Conservation (phyloP, 805 yeast species). For the Candida sphagnicola region DNA sequence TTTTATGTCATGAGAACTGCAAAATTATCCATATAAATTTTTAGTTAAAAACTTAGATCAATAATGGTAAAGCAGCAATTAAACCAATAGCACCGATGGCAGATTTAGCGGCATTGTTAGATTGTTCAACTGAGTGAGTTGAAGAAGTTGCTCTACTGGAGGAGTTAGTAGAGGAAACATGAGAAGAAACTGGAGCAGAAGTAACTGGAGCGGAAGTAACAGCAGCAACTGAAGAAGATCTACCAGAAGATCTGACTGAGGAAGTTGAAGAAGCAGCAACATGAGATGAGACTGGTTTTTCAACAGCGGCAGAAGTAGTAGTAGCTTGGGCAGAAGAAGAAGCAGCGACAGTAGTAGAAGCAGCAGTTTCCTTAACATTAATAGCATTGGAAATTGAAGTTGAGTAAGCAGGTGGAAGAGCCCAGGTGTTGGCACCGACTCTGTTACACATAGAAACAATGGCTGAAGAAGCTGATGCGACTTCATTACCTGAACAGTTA, state of each 20-base stretch:
- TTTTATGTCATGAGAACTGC: too few species aligned
- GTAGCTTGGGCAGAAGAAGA: conserved; percentile 2
- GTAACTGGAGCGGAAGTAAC: conserved; percentile 2
- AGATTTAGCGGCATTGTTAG: conserved; percentile 1
- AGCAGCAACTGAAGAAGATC: conserved; percentile 7
- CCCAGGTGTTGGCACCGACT: conserved; percentile 30
- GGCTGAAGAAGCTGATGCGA: conserved; percentile 22
- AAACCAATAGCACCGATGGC: conserved; percentile 4
- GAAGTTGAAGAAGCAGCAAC: conserved; percentile 5
- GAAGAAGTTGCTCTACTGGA: background rate
- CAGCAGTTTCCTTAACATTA: conserved; percentile 21
- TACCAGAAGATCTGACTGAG: background rate
- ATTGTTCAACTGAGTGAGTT: background rate
- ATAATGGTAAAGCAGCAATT: conserved; percentile 3
- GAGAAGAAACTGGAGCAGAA: conserved; percentile 1
- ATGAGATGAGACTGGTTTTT: conserved; percentile 5
- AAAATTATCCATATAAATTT: too few species aligned
- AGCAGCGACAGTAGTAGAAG: conserved; percentile 9
- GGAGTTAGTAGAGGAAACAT: background rate
- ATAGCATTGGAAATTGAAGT: conserved; percentile 20
- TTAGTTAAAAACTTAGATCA: background rate
- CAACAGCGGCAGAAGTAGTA: conserved; percentile 9
- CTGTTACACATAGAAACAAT: conserved; percentile 31
- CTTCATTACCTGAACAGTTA: conserved; percentile 33
- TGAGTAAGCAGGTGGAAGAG: conserved; percentile 18